phyloP scores from a whole-genome alignment of 1,284 basidiomycete genomes.

The Pisolithus thermaeus region DNA sequence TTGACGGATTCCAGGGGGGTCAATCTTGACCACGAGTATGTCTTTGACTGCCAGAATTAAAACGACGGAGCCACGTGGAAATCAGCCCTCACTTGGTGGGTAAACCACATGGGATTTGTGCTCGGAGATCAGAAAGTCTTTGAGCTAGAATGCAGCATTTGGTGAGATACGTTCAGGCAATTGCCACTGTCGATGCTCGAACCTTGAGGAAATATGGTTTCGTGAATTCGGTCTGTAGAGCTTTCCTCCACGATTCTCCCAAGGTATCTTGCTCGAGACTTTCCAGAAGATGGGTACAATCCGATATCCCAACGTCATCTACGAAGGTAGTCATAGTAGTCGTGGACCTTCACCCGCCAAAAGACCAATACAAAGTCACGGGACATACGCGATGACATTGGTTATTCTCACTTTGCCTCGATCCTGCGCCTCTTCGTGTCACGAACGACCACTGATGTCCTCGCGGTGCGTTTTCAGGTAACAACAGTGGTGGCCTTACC shows the following conservation, averaged over 20 bases:
- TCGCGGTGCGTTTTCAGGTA: slow-evolving; percentile 45
- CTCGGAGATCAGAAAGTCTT: too few relatives aligned
- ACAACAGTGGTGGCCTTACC: slow-evolving; percentile 62
- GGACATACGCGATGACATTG: not conserved
- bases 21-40: too few relatives aligned
- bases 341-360: slow-evolving; percentile 13
- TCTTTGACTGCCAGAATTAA: too few relatives aligned
- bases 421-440: slow-evolving; percentile 23
- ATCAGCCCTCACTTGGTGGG: too few relatives aligned
- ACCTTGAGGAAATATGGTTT: slow-evolving; percentile 48
- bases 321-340: slow-evolving; percentile 1
- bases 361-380: slow-evolving; percentile 1
- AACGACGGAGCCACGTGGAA: not conserved
- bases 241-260: slow-evolving; percentile 42
- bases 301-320: not conserved
- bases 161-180: too few relatives aligned
- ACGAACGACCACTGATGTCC: not conserved
- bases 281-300: slow-evolving; percentile 9
- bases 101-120: too few relatives aligned
- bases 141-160: too few relatives aligned
- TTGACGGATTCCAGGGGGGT: too few relatives aligned
- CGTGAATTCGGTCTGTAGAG: slow-evolving; percentile 39
- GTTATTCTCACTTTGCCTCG: slow-evolving; percentile 9
- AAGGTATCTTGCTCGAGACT: slow-evolving; percentile 47
- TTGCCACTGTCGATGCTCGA: not conserved